Evolutionary conservation across 1,139 yeast species (phyloP).

Genomic region (Saccharomyces hybrid): DNA sequence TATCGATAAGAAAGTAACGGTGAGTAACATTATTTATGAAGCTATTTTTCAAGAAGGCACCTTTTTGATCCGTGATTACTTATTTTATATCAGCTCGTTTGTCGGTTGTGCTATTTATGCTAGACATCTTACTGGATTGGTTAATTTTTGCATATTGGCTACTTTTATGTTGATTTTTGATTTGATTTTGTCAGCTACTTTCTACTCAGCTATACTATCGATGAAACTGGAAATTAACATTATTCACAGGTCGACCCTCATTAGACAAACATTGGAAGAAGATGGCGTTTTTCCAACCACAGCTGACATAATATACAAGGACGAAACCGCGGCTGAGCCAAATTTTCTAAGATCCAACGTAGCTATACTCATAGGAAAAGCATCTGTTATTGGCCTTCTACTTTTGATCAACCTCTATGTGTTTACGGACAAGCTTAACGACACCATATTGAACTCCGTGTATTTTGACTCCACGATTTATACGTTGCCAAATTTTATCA

Average conservation of each 20-base stretch:
- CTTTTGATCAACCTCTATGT: conserved; percentile 70
- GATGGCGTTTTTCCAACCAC: conserved; percentile 79
- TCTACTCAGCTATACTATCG: conserved; percentile 77
- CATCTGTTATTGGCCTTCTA: conserved; percentile 62
- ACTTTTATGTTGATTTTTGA: conserved; percentile 70
- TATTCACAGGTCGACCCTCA: conserved; percentile 76
- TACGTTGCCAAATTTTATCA: conserved; percentile 22
- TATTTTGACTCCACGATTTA: conserved; percentile 22
- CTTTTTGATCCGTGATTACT: conserved; percentile 70
- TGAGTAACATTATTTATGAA: conserved; percentile 37
- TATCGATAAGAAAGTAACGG: conserved; percentile 26
- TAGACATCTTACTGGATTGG: conserved; percentile 59
- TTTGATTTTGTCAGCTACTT: conserved; percentile 67
- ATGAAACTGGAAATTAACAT: conserved; percentile 84
- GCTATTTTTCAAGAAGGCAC: conserved; percentile 62
- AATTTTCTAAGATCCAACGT: conserved; percentile 29
- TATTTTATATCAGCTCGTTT: conserved; percentile 71
- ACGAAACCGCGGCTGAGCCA: conserved; percentile 30
- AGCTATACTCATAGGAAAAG: conserved; percentile 53
- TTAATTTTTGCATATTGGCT: conserved; percentile 75
- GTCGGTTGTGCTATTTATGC: conserved; percentile 65
- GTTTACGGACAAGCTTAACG: conserved; percentile 63
- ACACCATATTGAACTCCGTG: conserved; percentile 39
- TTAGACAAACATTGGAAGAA: conserved; percentile 81
- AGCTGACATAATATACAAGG: conserved; percentile 60